Base-by-base conservation (phyloP, 176 grass and related monocot species). In the Typha latifolia region DNA sequence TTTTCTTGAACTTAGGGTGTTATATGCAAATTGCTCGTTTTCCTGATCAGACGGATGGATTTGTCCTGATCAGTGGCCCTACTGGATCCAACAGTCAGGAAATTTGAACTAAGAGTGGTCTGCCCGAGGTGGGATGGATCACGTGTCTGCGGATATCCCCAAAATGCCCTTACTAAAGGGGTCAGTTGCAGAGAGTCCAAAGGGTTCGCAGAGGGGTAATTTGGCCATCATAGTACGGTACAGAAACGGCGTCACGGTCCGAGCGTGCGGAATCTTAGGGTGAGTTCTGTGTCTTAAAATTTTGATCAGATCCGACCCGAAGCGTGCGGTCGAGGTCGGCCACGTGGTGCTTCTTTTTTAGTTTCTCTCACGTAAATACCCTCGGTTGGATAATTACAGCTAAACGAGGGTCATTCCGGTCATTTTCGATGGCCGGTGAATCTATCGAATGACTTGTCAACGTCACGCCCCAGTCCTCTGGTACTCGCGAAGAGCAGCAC, bases 201-300 rank as follows among this genome's bases (percentile, higher is more conserved):
- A 26, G 47, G 51, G 37, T 21, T 77, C 51, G 63, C 63, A 12
- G 43, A 13, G 70, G 75, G 75, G 51, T 62, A 43, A 59, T 52
- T 55, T 0, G 3, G 83, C 57, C 50, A 70, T 24, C 62, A 48
- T 47, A 8, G 31, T 5, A 5, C 34, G 19, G 22, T 15, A 16
- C 14, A 53, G 19, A 18, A 20, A 20, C 19, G 15, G 52, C 52
- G 84, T 82, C 84, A 79, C 75, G 67, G 72, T 72, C 79, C 71
- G 75, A 72, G 66, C 70, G 83, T 77, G 83, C 78, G 78, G 74
- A 62, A 71, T 68, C 84, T 66, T 26, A 26, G 24, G 24, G 24
- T 26, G 24, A 49, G 23, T 32, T 77, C 82, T 76, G 79, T 86
- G 87, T 82, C 82, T 82, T 83, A 61, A 85, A 82, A 79, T 73